phyloP scores from a whole-genome alignment of 495 filamentous ascomycete genomes.

The Xylaria sp. region DNA sequence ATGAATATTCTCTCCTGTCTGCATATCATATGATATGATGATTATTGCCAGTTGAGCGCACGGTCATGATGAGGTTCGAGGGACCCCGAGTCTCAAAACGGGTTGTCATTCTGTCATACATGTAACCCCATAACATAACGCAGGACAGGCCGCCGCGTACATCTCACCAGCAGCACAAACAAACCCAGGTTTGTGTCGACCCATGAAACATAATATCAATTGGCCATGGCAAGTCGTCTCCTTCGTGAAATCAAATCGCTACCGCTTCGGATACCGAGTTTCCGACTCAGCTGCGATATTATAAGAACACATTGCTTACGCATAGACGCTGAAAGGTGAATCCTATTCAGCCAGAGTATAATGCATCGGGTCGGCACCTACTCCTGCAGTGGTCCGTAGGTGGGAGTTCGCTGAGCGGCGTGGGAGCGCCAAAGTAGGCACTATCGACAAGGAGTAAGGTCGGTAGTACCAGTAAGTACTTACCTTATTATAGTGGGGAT shows the following conservation, averaged over 20 bases:
- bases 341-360: neutral
- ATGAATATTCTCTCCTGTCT: neutral
- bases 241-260: neutral
- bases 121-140: too few species aligned
- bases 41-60: neutral
- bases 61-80: neutral
- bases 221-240: neutral
- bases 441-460: neutral
- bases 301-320: neutral
- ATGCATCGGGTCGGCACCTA: neutral
- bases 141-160: neutral
- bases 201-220: neutral
- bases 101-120: constrained; percentile 7
- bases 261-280: constrained; percentile 7
- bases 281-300: constrained; percentile 1
- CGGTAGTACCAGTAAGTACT: neutral
- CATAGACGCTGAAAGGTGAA: neutral
- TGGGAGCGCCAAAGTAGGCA: neutral
- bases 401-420: constrained; percentile 2
- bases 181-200: neutral
- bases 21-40: constrained; percentile 1
- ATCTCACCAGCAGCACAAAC: neutral
- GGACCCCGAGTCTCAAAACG: neutral
- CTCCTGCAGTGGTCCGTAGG: neutral
- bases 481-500: neutral